A percentile compares a stretch with the other conserved stretches of the same genome.
Conservation (phyloP, 129 eudicot species). For the Artemisia tridentata region DNA sequence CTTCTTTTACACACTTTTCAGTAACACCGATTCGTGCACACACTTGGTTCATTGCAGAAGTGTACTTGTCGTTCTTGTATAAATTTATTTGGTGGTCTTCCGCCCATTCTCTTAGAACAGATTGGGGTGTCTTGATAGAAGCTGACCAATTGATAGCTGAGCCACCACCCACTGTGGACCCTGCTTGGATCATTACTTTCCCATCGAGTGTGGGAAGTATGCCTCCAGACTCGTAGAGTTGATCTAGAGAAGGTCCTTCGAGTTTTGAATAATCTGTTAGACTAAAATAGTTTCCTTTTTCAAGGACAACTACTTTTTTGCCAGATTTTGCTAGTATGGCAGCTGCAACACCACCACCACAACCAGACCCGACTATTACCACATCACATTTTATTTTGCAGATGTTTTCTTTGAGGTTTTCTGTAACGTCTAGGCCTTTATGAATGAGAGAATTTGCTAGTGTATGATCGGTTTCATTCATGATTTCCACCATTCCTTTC, state of each 20-base stretch:
- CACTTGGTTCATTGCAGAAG: slow-evolving; percentile 57
- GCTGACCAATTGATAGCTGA: slow-evolving; percentile 95
- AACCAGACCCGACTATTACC: slow-evolving; percentile 87
- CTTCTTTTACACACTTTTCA: slow-evolving; percentile 56
- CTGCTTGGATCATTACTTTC: slow-evolving; percentile 60
- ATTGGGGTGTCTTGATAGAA: slow-evolving; percentile 57
- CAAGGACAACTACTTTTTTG: slow-evolving; percentile 75
- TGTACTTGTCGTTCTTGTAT: slow-evolving; percentile 42
- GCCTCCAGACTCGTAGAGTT: slow-evolving; percentile 72
- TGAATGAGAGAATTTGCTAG: slow-evolving; percentile 43
- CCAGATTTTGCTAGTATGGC: slow-evolving; percentile 70
- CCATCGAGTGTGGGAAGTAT: slow-evolving; percentile 68
- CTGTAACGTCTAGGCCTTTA: slow-evolving; percentile 56
- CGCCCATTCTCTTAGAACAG: slow-evolving; percentile 66
- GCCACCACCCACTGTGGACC: slow-evolving; percentile 90
- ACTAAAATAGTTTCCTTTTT: slow-evolving; percentile 77
- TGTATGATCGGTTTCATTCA: slow-evolving; percentile 47
- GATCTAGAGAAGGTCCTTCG: slow-evolving; percentile 72
- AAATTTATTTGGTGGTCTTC: slow-evolving; percentile 45
- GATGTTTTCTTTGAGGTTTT: slow-evolving; percentile 35
- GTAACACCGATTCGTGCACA: slow-evolving; percentile 70
- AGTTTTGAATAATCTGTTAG: slow-evolving; percentile 59
- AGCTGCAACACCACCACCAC: slow-evolving; percentile 95
- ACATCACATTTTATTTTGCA: slow-evolving; percentile 70
- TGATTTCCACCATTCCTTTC: slow-evolving; percentile 67